Evolutionary conservation across 2,329 filamentous ascomycete species (phyloP), one percentile per base, ranked within the genome.

Genomic region (Teratosphaeria viscida): DNA sequence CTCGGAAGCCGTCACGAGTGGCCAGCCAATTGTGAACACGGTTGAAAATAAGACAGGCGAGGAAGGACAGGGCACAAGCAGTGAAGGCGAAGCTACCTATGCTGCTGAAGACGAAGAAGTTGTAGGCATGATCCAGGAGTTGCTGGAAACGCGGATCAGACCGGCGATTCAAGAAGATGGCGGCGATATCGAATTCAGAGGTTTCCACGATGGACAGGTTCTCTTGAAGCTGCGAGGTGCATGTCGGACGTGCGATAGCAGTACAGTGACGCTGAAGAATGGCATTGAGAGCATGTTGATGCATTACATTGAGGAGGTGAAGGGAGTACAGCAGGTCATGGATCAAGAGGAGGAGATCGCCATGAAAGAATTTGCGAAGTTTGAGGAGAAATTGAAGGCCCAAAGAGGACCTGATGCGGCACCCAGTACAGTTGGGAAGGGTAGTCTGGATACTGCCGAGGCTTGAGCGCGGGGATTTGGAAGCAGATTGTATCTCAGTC

Each of bases 241-340:
- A 23, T 99, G 94, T 75, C 82, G 94, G 65, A 97, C 92, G 23
- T 99, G 94, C 74, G 94, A 97, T 74, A 95, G 90, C 54, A 96
- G 92, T 73, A 97, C 94, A 0, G 92, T 96, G 39, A 99, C 94
- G 34, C 76, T 99, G 66, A 96, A 95, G 81, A 97, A 95, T 73
- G 94, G 94, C 6, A 99, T 99, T 67, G 94, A 99, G 81, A 90
- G 89, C 65, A 97, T 99, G 94, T 75, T 97, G 73, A 96, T 96
- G 70, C 71, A 72, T 57, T 75, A 96, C 84, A 96, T 97, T 65
- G 92, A 96, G 73, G 94, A 97, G 74, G 94, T 97, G 47, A 87
- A 95, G 74, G 90, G 88, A 2, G 92, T 99, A 52, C 84, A 90
- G 64, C 92, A 97, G 74, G 87, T 96, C 2, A 75, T 96, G 68